A percentile compares a stretch with the other conserved stretches of the same genome.
These are phyloP conservation scores for Flaveria trinervia DNA, from an alignment of 129 eudicot genomes.

Conservation along the genomic window DNA sequence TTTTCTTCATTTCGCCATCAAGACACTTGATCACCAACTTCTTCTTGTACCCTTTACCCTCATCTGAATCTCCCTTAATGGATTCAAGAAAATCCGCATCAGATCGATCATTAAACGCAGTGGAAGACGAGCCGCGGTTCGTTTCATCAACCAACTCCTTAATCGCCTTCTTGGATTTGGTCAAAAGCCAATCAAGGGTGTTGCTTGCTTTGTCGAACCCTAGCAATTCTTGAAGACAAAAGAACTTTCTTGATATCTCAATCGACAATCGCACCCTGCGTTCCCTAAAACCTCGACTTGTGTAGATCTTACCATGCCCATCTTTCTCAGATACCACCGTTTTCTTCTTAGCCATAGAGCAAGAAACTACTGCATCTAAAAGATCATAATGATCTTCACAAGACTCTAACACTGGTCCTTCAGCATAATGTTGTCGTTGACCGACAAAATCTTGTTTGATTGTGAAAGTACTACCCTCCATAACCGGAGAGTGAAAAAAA, in stretches of 20 bases:
- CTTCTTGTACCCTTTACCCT: conserved; percentile 17
- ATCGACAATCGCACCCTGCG: conserved; percentile 77
- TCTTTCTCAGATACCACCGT: conserved; percentile 36
- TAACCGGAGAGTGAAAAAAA: not conserved
- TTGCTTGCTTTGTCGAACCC: conserved; percentile 81
- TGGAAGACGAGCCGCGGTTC: conserved; percentile 19
- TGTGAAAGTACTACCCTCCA: not conserved
- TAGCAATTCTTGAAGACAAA: conserved; percentile 74
- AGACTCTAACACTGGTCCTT: conserved; percentile 3
- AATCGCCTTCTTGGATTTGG: conserved; percentile 55
- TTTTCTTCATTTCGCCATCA: conserved; percentile 27
- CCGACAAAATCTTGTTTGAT: conserved; percentile 20
- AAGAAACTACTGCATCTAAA: conserved; percentile 23
- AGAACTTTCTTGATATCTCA: conserved; percentile 72
- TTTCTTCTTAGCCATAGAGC: conserved; percentile 17
- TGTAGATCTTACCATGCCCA: conserved; percentile 57
- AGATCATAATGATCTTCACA: conserved; percentile 25
- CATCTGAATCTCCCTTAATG: conserved; percentile 19
- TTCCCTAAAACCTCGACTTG: conserved; percentile 70
- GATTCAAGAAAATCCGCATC: conserved; percentile 28
- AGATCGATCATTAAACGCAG: conserved; percentile 9
- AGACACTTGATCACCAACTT: not conserved
- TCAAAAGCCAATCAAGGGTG: conserved; percentile 80
- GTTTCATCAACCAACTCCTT: conserved; percentile 47
- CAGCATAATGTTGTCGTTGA: conserved; percentile 3